A percentile compares a stretch with the other conserved stretches of the same genome.
These are phyloP conservation scores for Casuarina equisetifolia DNA, from an alignment of 306 rosid genomes.

Conservation along the genomic window DNA sequence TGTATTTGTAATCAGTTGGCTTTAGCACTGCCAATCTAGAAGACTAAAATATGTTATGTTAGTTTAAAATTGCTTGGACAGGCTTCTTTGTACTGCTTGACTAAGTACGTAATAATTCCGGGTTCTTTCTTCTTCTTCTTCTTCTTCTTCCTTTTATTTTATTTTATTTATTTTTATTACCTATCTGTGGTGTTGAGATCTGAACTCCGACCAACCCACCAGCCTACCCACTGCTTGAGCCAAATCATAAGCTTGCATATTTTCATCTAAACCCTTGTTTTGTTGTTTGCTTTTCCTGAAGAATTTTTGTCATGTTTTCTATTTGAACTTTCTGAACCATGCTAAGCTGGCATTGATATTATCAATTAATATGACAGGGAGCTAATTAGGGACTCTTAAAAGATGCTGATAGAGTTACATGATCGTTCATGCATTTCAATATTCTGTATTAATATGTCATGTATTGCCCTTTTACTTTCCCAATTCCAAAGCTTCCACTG, in stretches of 20 bases:
- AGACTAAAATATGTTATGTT: neutral
- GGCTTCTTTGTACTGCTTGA: neutral
- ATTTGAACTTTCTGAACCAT: neutral
- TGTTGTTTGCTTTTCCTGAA: neutral
- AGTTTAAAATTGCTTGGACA: neutral
- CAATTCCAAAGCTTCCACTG: neutral
- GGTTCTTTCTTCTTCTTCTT: no score
- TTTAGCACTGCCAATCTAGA: neutral
- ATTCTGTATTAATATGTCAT: neutral
- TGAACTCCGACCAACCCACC: neutral
- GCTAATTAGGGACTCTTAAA: neutral
- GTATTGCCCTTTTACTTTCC: neutral
- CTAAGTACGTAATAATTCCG: neutral
- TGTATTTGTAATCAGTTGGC: neutral
- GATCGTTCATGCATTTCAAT: neutral
- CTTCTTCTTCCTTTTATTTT: neutral
- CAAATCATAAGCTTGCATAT: neutral
- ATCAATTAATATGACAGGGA: neutral
- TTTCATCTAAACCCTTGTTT: neutral
- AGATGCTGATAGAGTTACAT: neutral
- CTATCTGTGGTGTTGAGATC: neutral
- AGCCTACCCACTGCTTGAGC: neutral
- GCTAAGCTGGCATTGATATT: conserved; percentile 9
- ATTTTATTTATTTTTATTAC: no score
- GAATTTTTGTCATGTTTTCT: neutral